Conservation (phyloP, 2,329 filamentous ascomycete species). For the Botryosphaeria dothidea region DNA sequence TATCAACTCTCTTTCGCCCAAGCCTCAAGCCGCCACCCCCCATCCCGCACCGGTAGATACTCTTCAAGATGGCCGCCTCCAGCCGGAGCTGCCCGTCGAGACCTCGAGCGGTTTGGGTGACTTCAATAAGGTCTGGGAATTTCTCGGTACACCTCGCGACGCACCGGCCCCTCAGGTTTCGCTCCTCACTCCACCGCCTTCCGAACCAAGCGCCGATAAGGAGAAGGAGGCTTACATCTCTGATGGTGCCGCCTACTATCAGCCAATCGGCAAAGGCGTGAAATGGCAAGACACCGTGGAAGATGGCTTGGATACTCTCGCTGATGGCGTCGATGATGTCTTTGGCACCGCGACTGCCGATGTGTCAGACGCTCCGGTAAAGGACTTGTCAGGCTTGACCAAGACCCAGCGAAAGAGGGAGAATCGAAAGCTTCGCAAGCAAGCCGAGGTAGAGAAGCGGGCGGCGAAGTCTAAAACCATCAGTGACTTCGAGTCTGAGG, state of each 20-base stretch:
- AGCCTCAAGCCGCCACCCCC: not conserved
- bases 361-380: not conserved
- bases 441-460: constrained; percentile 25
- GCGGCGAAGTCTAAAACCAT: constrained; percentile 23
- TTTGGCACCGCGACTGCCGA: constrained; percentile 11
- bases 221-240: constrained; percentile 39
- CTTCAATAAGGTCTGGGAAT: constrained; percentile 49
- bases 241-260: constrained; percentile 42
- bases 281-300: constrained; percentile 26
- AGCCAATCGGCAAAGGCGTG: constrained; percentile 24
- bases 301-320: not conserved
- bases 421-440: constrained; percentile 24
- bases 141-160: constrained; percentile 38
- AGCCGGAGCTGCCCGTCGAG: not conserved
- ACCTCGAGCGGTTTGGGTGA: constrained; percentile 39
- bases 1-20: constrained; percentile 32
- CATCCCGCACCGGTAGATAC: not conserved
- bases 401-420: constrained; percentile 40
- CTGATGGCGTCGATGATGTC: constrained; percentile 14
- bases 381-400: constrained; percentile 25
- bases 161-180: constrained; percentile 24
- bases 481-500: constrained; percentile 37
- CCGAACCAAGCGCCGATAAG: constrained; percentile 4
- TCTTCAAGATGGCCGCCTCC: not conserved
- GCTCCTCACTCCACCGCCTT: constrained; percentile 23